A percentile compares a stretch with the other conserved stretches of the same genome.
Conservation (phyloP, 73 alveolate species). For the Paraurostyla sp. region DNA sequence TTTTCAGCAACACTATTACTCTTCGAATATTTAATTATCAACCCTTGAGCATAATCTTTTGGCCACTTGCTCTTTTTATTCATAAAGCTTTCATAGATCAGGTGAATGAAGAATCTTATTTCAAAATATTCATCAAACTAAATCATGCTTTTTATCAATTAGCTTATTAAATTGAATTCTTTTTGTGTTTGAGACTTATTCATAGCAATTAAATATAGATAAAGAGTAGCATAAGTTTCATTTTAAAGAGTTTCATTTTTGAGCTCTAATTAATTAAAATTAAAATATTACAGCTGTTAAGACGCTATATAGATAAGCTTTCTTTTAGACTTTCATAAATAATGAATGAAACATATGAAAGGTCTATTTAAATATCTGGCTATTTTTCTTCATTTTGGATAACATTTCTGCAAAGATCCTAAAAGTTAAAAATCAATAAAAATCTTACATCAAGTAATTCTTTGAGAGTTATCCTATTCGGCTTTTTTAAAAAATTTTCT, state of each 20-base stretch:
- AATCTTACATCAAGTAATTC: constrained; percentile 10
- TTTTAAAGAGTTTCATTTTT: neutral
- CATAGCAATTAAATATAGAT: neutral
- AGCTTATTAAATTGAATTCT: neutral
- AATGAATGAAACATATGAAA: constrained; percentile 4
- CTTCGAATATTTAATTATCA: neutral
- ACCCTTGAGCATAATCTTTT: neutral
- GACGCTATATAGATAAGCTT: neutral
- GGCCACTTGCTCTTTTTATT: neutral
- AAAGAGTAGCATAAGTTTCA: neutral
- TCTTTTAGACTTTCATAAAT: constrained; percentile 40
- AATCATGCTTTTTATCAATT: neutral
- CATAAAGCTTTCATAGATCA: neutral
- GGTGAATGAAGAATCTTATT: neutral
- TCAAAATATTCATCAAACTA: constrained; percentile 24
- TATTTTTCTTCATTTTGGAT: neutral
- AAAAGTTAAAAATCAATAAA: neutral
- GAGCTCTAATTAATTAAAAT: neutral
- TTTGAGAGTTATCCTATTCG: neutral
- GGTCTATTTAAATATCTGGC: neutral
- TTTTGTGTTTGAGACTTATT: neutral
- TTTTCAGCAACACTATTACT: neutral
- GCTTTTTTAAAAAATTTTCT: neutral
- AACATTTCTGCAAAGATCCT: constrained; percentile 15
- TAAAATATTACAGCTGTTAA: neutral